Conservation (phyloP, 139 green algal species). For the Tetradesmus obliquus region DNA sequence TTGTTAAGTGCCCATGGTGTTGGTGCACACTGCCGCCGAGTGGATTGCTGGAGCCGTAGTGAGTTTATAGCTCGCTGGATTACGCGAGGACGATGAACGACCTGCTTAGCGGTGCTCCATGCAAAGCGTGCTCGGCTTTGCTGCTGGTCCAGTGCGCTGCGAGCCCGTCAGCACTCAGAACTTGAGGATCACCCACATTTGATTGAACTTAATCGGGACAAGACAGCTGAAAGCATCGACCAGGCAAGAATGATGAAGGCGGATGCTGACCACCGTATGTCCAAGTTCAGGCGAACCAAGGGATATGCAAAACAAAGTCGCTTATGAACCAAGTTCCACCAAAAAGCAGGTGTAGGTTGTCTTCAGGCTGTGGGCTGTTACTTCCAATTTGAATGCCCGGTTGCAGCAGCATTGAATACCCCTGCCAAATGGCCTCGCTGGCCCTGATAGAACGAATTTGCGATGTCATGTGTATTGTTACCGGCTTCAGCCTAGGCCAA, state of each 20-base stretch:
- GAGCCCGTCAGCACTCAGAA: background rate
- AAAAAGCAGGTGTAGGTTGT: background rate
- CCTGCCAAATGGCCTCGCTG: background rate
- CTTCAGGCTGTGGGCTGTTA: background rate
- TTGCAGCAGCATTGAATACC: background rate
- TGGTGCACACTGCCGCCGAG: background rate
- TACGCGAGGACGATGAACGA: background rate
- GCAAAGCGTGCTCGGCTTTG: background rate
- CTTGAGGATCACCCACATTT: no score
- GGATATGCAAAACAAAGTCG: background rate
- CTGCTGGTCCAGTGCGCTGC: background rate
- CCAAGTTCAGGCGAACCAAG: background rate
- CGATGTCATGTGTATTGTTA: no score
- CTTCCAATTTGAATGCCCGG: background rate
- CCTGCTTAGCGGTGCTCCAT: background rate
- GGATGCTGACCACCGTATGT: background rate
- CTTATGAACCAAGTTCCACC: background rate
- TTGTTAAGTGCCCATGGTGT: background rate
- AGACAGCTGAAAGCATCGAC: no score
- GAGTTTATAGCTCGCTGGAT: background rate
- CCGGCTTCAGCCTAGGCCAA: no score
- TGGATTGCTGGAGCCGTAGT: background rate
- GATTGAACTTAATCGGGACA: no score
- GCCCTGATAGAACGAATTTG: no score
- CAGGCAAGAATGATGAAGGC: background rate